These are phyloP conservation scores for Rubus parviflorus DNA, from an alignment of 306 rosid species.

Conservation along the genomic window DNA sequence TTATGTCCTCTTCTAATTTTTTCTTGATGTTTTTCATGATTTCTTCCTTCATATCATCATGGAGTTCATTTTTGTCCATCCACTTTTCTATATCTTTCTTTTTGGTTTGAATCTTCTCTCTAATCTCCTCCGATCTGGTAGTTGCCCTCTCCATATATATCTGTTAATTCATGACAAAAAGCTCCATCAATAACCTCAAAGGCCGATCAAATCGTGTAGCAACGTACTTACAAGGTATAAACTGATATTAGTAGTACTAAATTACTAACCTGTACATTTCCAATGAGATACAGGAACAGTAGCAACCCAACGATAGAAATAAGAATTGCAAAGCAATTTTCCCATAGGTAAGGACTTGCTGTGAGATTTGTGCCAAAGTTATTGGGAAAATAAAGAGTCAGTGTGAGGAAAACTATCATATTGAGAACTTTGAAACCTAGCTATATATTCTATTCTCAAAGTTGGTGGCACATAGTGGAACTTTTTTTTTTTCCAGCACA, in stretches of 20 bases:
- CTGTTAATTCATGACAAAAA: not conserved
- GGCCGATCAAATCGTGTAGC: no score
- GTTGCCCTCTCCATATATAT: slow-evolving; percentile 6
- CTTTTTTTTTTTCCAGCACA: no score
- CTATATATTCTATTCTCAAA: no score
- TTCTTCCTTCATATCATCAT: not conserved
- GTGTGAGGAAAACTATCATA: no score
- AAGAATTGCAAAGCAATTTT: slow-evolving; percentile 27
- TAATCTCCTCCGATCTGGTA: not conserved
- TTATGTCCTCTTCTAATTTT: not conserved
- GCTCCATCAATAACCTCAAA: no score
- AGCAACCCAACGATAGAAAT: slow-evolving; percentile 31
- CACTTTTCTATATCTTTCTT: not conserved
- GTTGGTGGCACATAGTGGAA: no score
- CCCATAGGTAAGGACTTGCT: slow-evolving; percentile 26
- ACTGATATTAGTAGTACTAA: not conserved
- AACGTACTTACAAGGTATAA: not conserved
- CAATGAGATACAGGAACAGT: slow-evolving; percentile 33
- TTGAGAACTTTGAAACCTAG: no score
- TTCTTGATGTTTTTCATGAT: not conserved
- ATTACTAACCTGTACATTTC: slow-evolving; percentile 27
- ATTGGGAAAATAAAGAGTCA: not conserved
- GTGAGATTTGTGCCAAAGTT: slow-evolving; percentile 32
- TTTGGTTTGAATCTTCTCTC: not conserved
- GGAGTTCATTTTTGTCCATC: not conserved